A percentile compares a stretch with the other conserved stretches of the same genome.
Conservation (phyloP, 805 yeast genomes). For the Candida ulmi region DNA sequence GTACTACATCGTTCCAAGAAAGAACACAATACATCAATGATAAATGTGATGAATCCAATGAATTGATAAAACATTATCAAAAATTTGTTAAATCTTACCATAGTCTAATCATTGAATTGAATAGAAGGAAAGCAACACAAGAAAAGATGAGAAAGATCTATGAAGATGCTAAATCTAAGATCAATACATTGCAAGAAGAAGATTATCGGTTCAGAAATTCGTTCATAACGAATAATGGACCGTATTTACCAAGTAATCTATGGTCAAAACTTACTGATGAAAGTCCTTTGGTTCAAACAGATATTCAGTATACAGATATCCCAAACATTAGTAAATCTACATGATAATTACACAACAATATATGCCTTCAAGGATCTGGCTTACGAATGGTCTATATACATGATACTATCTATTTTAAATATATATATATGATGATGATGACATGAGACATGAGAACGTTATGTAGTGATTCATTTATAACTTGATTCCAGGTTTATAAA, state of each 20-base stretch:
- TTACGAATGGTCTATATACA: too few relatives aligned
- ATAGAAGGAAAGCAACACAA: constrained; percentile 42
- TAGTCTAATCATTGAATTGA: constrained; percentile 44
- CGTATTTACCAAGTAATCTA: constrained; percentile 48
- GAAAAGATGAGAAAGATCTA: constrained; percentile 34
- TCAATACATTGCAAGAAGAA: constrained; percentile 33
- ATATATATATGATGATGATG: too few relatives aligned
- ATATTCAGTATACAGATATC: constrained; percentile 13
- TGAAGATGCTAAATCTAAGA: constrained; percentile 33
- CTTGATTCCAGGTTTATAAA: constrained; percentile 52
- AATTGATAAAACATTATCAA: constrained; percentile 42
- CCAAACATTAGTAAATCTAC: constrained; percentile 20
- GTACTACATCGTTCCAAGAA: constrained; percentile 8
- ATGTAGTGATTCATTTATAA: too few relatives aligned
- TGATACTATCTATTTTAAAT: too few relatives aligned
- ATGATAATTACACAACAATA: too few relatives aligned
- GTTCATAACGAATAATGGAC: constrained; percentile 45
- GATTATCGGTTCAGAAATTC: constrained; percentile 38
- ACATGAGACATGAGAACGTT: too few relatives aligned
- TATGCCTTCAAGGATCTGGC: too few relatives aligned
- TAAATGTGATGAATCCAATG: constrained; percentile 20
- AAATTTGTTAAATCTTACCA: constrained; percentile 48
- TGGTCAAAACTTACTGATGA: constrained; percentile 40
- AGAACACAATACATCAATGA: constrained; percentile 8
- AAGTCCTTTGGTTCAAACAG: constrained; percentile 12